phyloP scores from a whole-genome alignment of 2,329 filamentous ascomycete species.

The Aspergillus sp. region DNA sequence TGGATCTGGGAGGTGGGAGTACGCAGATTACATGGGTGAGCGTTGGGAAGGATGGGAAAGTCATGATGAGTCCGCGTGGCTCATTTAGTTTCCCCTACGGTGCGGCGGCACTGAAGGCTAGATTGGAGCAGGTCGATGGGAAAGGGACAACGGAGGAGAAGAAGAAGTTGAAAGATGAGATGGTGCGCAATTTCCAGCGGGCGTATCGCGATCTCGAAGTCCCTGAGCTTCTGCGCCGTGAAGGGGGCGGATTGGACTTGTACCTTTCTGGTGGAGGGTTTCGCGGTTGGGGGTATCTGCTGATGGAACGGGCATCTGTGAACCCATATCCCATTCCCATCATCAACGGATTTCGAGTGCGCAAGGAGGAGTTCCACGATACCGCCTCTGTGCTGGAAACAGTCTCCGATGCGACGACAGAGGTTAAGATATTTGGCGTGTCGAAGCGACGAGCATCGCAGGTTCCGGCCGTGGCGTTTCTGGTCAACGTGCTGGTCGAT shows the following conservation, averaged over 20 bases:
- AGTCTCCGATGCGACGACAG: constrained; percentile 18
- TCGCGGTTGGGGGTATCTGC: constrained; percentile 78
- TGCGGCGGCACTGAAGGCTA: constrained; percentile 56
- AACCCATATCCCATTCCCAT: constrained; percentile 75
- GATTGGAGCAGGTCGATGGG: constrained; percentile 40
- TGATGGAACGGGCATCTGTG: constrained; percentile 68
- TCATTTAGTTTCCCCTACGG: constrained; percentile 63
- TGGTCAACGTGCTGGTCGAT: constrained; percentile 65
- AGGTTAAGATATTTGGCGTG: constrained; percentile 55
- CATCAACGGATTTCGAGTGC: constrained; percentile 68
- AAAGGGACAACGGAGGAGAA: constrained; percentile 34
- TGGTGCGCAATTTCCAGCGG: constrained; percentile 50
- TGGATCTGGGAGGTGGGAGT: constrained; percentile 75
- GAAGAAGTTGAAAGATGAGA: constrained; percentile 45
- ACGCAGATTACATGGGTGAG: constrained; percentile 61
- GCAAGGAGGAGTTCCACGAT: constrained; percentile 53
- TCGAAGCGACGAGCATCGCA: constrained; percentile 71
- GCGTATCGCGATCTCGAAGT: constrained; percentile 53
- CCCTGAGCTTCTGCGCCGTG: constrained; percentile 42
- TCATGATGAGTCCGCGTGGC: constrained; percentile 46
- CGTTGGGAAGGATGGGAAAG: constrained; percentile 41
- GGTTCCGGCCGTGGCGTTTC: constrained; percentile 72
- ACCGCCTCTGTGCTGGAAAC: constrained; percentile 39
- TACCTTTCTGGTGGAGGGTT: constrained; percentile 89
- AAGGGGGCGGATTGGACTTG: constrained; percentile 53